phyloP scores from a whole-genome alignment of 345 rosid genomes.

The Syzygium grande region DNA sequence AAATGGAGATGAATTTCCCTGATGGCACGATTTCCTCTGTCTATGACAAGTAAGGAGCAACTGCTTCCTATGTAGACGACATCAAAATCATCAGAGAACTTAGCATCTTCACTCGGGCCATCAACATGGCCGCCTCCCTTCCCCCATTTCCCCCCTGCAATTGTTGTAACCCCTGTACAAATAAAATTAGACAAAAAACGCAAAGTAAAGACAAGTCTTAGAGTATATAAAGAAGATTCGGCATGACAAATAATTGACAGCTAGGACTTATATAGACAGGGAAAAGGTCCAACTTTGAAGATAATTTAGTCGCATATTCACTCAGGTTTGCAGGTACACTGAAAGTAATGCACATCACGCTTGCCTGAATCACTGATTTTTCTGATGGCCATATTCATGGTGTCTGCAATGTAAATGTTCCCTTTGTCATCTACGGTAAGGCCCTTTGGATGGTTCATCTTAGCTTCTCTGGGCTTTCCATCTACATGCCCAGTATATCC shows the following conservation, averaged over 20 bases:
- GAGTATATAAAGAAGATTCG: not conserved
- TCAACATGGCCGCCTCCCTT: conserved; percentile 85
- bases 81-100: conserved; percentile 92
- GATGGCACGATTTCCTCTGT: conserved; percentile 87
- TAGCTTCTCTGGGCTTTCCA: conserved; percentile 79
- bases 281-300: not conserved
- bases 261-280: not conserved
- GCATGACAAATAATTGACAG: not conserved
- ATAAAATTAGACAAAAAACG: conserved; percentile 1
- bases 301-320: not conserved
- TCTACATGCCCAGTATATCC: conserved; percentile 89
- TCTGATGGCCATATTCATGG: conserved; percentile 82
- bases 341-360: not conserved
- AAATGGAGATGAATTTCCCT: conserved; percentile 97
- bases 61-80: conserved; percentile 96
- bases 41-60: conserved; percentile 90
- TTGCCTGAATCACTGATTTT: conserved; percentile 85
- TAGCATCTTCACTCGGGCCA: conserved; percentile 99
- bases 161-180: conserved; percentile 82
- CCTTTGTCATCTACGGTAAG: conserved; percentile 86
- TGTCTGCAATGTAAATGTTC: conserved; percentile 86
- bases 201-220: not conserved
- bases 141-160: conserved; percentile 85
- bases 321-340: not conserved
- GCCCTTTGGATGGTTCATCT: conserved; percentile 89